These are phyloP conservation scores for Berberis vulgaris DNA, from an alignment of 164 flowering plant species.

Conservation along the genomic window DNA sequence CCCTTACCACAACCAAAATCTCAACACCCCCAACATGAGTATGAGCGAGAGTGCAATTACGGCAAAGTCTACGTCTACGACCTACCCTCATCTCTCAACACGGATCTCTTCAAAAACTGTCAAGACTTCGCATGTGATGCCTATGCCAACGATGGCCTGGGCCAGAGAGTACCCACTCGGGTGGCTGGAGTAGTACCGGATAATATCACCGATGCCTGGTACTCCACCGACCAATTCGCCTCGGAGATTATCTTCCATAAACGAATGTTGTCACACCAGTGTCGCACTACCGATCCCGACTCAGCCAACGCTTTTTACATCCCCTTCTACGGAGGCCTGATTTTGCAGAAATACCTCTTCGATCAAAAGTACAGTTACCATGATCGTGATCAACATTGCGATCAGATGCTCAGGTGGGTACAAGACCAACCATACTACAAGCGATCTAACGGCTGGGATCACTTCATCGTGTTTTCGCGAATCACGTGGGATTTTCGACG, in stretches of 20 bases:
- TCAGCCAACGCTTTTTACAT: conserved; percentile 73
- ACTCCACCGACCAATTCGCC: conserved; percentile 75
- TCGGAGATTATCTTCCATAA: conserved; percentile 73
- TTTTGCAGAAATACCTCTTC: conserved; percentile 59
- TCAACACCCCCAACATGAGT: neutral
- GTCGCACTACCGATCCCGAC: conserved; percentile 58
- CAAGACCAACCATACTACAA: conserved; percentile 42
- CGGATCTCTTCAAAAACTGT: conserved; percentile 42
- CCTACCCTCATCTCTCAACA: conserved; percentile 53
- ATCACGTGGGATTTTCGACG: conserved; percentile 94
- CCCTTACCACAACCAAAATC: neutral
- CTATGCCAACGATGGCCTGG: conserved; percentile 64
- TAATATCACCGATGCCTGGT: conserved; percentile 39
- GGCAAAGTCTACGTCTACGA: conserved; percentile 75
- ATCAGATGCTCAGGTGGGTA: conserved; percentile 49
- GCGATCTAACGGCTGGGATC: conserved; percentile 74
- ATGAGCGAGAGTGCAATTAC: conserved; percentile 12
- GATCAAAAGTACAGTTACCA: conserved; percentile 24
- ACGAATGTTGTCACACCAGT: conserved; percentile 36
- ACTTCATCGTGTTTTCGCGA: conserved; percentile 73
- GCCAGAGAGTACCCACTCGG: conserved; percentile 29
- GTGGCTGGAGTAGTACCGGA: conserved; percentile 35
- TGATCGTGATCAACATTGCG: conserved; percentile 58
- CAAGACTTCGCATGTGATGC: conserved; percentile 47
- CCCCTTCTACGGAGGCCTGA: conserved; percentile 90